Conservation (phyloP, 495 filamentous ascomycete genomes). For the Clohesyomyces aquaticus region DNA sequence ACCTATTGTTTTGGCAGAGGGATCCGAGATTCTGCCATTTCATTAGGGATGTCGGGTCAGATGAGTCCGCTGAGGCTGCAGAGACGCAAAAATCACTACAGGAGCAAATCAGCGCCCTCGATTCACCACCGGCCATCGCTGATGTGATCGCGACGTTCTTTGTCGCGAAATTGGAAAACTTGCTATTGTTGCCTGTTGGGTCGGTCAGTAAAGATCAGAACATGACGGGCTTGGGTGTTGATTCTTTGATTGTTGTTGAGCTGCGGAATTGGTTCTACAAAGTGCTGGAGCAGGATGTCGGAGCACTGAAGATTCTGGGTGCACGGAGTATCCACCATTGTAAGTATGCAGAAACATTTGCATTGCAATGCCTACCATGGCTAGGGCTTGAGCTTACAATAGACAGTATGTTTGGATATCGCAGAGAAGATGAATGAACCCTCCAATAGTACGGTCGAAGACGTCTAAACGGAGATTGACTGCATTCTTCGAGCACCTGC, state of each 20-base stretch:
- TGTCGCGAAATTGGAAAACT: background rate
- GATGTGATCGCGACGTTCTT: background rate
- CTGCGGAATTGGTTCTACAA: background rate
- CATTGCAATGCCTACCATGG: background rate
- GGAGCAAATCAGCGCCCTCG: background rate
- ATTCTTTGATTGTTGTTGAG: background rate
- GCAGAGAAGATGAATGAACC: background rate
- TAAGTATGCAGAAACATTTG: no score
- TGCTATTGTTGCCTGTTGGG: background rate
- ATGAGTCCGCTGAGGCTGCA: background rate
- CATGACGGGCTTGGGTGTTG: background rate
- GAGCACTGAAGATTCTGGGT: background rate
- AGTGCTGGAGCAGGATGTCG: background rate
- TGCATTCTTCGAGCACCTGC: no score
- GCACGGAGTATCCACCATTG: background rate
- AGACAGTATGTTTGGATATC: background rate
- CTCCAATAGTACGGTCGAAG: no score
- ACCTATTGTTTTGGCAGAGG: background rate
- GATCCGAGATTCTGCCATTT: background rate
- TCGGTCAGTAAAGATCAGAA: background rate
- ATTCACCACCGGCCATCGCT: background rate
- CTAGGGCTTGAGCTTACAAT: background rate
- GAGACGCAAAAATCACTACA: background rate
- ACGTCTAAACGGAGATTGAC: no score
- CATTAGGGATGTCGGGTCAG: background rate